Evolutionary conservation across 139 green algal genomes (phyloP).

Genomic region (Coccomyxa sp.): DNA sequence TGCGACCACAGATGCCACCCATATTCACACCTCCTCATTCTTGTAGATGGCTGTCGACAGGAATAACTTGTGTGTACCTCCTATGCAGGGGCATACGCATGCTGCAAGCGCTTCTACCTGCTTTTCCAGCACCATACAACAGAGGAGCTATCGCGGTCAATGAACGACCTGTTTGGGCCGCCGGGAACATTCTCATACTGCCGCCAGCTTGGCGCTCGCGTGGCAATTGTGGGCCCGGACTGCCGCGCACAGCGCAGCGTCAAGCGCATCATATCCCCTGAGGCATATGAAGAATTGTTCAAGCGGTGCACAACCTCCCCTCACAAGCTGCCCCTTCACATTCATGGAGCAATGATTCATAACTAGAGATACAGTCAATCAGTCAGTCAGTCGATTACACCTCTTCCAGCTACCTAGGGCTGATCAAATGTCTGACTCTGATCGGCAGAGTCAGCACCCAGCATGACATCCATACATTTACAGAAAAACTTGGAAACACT

Average conservation of each 20-base stretch:
- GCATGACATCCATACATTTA: too few species aligned
- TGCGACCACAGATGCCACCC: not conserved
- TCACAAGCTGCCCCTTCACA: not conserved
- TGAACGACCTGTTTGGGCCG: constrained; percentile 15
- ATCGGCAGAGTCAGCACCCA: too few species aligned
- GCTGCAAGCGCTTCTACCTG: constrained; percentile 40
- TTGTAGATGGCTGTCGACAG: not conserved
- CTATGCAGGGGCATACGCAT: constrained; percentile 37
- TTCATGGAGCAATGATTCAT: not conserved
- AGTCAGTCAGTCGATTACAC: too few species aligned
- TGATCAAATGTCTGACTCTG: too few species aligned
- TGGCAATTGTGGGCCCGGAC: constrained; percentile 41
- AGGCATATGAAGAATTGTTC: constrained; percentile 14
- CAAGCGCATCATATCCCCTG: constrained; percentile 30
- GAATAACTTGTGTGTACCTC: not conserved
- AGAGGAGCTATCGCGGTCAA: not conserved
- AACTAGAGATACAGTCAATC: not conserved
- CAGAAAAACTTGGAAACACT: too few species aligned
- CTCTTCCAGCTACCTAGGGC: too few species aligned
- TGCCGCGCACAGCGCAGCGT: constrained; percentile 33
- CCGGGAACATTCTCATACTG: constrained; percentile 4
- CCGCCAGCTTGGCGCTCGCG: constrained; percentile 24
- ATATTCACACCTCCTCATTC: not conserved
- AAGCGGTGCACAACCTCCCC: constrained; percentile 2
- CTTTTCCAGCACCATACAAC: constrained; percentile 72